phyloP scores from a whole-genome alignment of 2,329 filamentous ascomycete species.

The Pezicula radicicola region DNA sequence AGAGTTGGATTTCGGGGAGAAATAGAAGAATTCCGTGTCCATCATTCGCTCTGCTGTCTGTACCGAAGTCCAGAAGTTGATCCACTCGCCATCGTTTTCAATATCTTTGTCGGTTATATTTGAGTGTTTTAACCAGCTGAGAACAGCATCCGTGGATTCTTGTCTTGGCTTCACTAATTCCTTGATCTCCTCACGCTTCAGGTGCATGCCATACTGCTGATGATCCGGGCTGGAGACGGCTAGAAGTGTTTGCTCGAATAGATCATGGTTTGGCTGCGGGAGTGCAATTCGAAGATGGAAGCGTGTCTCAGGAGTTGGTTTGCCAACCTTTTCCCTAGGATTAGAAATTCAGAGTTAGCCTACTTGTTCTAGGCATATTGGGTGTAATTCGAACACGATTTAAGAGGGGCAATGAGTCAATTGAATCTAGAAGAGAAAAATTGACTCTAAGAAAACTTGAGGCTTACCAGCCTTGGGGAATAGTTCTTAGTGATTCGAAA shows the following conservation, averaged over 20 bases:
- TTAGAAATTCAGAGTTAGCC: no score
- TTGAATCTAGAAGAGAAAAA: no score
- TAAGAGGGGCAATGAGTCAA: no score
- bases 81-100: constrained; percentile 53
- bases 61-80: constrained; percentile 25
- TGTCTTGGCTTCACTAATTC: constrained; percentile 48
- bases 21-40: constrained; percentile 32
- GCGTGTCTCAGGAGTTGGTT: constrained; percentile 10
- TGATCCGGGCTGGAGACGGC: constrained; percentile 44
- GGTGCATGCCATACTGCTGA: constrained; percentile 49
- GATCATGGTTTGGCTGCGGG: constrained; percentile 39
- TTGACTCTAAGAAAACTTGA: no score
- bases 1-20: constrained; percentile 29
- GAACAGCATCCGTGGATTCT: constrained; percentile 47
- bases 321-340: constrained; percentile 12
- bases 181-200: constrained; percentile 47
- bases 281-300: constrained; percentile 26
- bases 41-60: constrained; percentile 25
- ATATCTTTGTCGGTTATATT: constrained; percentile 43
- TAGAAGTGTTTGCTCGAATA: constrained; percentile 38
- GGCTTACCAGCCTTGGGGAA: constrained; percentile 16
- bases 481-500: constrained; percentile 17
- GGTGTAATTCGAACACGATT: no score
- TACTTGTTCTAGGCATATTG: background rate
- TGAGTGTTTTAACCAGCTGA: constrained; percentile 51